Conservation (phyloP, 441 rosid species). For the Gossypium laxum region DNA sequence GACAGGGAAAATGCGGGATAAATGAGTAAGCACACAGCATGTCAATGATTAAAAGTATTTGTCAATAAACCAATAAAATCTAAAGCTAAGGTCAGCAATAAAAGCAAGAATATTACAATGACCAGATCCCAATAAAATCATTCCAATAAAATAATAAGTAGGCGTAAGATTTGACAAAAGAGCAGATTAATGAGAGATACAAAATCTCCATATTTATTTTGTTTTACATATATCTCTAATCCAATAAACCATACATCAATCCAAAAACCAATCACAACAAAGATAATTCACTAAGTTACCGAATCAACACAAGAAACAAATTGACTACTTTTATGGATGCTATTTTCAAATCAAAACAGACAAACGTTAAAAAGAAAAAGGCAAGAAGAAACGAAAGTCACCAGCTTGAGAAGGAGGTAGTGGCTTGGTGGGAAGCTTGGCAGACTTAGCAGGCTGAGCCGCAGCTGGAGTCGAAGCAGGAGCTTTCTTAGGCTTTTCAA, state of each 20-base stretch:
- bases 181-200: not conserved
- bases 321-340: not conserved
- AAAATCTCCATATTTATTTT: not conserved
- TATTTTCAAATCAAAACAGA: not conserved
- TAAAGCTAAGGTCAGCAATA: not conserved
- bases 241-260: not conserved
- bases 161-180: not conserved
- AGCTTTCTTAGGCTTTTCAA: conserved; percentile 49
- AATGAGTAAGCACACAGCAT: not conserved
- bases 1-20: not conserved
- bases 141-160: not conserved
- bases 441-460: conserved; percentile 39
- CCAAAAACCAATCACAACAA: not conserved
- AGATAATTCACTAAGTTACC: not conserved
- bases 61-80: not conserved
- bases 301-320: not conserved
- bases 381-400: conserved; percentile 13
- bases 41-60: not conserved
- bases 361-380: not conserved
- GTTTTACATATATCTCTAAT: not conserved
- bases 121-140: not conserved
- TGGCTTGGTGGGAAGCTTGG: conserved; percentile 60
- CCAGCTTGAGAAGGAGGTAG: conserved; percentile 70
- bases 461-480: conserved; percentile 30
- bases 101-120: not conserved